Evolutionary conservation across 495 filamentous ascomycete genomes (phyloP).

Genomic region (Xylaria nigripes): DNA sequence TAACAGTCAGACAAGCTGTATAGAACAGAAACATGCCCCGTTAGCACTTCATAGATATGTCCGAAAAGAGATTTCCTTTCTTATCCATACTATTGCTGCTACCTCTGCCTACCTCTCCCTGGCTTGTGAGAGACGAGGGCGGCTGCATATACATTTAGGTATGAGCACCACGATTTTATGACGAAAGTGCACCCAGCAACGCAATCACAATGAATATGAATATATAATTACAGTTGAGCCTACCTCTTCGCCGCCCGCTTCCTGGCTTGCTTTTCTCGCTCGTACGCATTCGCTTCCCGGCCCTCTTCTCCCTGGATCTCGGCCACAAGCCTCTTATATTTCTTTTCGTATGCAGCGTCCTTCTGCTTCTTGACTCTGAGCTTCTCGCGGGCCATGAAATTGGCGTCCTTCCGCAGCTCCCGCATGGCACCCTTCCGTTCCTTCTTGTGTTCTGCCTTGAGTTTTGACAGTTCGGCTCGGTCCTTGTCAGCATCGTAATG

Average conservation of each 20-base stretch:
- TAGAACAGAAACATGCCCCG: too few species aligned
- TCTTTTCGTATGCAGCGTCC: slow-evolving; percentile 85
- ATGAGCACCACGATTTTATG: not conserved
- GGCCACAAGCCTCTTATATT: slow-evolving; percentile 82
- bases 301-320: slow-evolving; percentile 95
- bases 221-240: not conserved
- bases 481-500: slow-evolving; percentile 93
- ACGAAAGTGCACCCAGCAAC: not conserved
- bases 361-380: slow-evolving; percentile 84
- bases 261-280: slow-evolving; percentile 67
- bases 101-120: too few species aligned
- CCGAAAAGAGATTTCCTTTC: too few species aligned
- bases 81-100: too few species aligned
- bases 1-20: too few species aligned
- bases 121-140: too few species aligned
- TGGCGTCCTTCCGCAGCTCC: slow-evolving; percentile 88
- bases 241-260: slow-evolving; percentile 41
- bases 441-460: slow-evolving; percentile 84
- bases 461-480: slow-evolving; percentile 68
- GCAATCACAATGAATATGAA: not conserved
- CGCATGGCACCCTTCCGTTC: slow-evolving; percentile 93
- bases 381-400: slow-evolving; percentile 83
- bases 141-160: too few species aligned
- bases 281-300: slow-evolving; percentile 76
- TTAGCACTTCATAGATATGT: too few species aligned